Base-by-base conservation (phyloP, 2,329 filamentous ascomycete species). In the Lachnellula cervina region DNA sequence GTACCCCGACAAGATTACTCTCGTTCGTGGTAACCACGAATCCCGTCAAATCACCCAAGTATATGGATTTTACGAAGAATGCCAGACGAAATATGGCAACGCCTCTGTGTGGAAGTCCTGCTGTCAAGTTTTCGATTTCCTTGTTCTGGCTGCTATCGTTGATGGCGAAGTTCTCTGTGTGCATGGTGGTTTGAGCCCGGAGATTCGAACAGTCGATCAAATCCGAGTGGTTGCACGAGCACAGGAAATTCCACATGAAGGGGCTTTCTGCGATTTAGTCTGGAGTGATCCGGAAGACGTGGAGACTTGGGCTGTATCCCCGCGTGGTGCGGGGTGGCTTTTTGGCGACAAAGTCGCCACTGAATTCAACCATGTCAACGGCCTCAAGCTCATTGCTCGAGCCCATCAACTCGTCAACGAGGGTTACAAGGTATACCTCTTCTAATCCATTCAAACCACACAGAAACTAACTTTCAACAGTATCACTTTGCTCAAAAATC, bases 401-500 rank as follows among this genome's bases (percentile, higher is more conserved):
- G 86, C 86, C 13, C 86, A 90, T 73, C 86, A 90, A 68, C 76
- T 90, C 21, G 87, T 89, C 61, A 89, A 89, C 64, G 86, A 90
- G 72, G 86, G 86, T 56, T 90, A 88, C 76, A 89, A 89, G 71
- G 78, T 79, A 71, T 21, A 17, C 28, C 21, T n/a, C 44, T 8
- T 8, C 47, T 42, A 13, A 35, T 37, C 7, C 32, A 6, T 23
- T 46, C 42, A 17, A 38, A 43, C 43, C 17, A 54, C 14, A 54
- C 59, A 17, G 17, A 5, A 16, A 9, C 69, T 75, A 64, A 76
- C 59, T 32, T 28, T 34, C 6, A 51, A 35, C 55, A 90, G 83
- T 97, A 95, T 71, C 93, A 97, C 71, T 97, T 97, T 74, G 81
- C 88, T 52, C 89, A 96, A 71, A 93, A 94, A 74, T 95, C 95